Evolutionary conservation across 2,329 filamentous ascomycete species (phyloP).

Genomic region (Curvularia spicifera): DNA sequence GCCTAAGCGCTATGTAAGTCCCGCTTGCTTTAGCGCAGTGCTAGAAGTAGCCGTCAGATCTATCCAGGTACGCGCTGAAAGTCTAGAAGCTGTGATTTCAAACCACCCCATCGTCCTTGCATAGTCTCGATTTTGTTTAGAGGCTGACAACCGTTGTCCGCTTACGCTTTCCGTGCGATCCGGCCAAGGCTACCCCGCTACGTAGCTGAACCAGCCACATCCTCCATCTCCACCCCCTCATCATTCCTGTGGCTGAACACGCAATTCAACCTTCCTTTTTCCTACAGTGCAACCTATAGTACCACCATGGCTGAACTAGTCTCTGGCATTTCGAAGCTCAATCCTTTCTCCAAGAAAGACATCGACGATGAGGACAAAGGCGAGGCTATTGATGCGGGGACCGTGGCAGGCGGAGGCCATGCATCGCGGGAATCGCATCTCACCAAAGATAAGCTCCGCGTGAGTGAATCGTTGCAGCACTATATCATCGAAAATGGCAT

Average conservation of each 20-base stretch:
- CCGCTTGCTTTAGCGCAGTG: not conserved
- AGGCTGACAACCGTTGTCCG: not conserved
- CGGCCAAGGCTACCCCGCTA: conserved; percentile 17
- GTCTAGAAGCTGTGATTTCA: not conserved
- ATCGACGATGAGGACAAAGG: conserved; percentile 61
- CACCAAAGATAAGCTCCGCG: conserved; percentile 62
- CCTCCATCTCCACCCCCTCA: not conserved
- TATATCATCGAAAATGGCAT: conserved; percentile 63
- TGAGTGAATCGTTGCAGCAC: conserved; percentile 64
- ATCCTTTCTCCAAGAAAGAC: conserved; percentile 42
- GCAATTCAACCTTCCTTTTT: not conserved
- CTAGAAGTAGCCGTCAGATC: not conserved
- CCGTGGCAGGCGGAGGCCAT: conserved; percentile 66
- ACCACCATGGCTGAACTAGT: conserved; percentile 44
- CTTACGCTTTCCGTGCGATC: conserved; percentile 5
- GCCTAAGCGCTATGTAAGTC: not conserved
- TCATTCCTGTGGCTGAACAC: conserved; percentile 9
- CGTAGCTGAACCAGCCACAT: conserved; percentile 11
- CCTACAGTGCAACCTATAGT: conserved; percentile 4
- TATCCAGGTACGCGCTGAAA: not conserved
- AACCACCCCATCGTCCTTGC: not conserved
- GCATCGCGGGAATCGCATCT: conserved; percentile 57
- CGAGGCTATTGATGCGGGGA: conserved; percentile 57
- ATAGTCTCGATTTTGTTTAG: not conserved
- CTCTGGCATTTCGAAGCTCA: conserved; percentile 43